Base-by-base conservation (phyloP, 2,329 filamentous ascomycete species). In the Apiospora arundinis region DNA sequence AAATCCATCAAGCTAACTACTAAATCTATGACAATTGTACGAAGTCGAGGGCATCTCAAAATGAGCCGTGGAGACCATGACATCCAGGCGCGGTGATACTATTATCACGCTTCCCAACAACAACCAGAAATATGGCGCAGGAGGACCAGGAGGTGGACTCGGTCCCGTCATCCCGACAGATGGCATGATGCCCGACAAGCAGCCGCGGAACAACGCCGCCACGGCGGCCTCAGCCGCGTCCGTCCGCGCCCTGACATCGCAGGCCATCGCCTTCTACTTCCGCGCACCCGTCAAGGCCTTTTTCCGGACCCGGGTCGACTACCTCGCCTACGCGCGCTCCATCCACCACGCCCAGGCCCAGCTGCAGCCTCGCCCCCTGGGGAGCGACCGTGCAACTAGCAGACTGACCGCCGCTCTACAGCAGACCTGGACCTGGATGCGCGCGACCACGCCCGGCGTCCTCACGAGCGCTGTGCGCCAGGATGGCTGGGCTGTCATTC, bases 221-320 rank as follows among this genome's bases (percentile, higher is more conserved):
- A 90, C 88, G 2, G 95, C 93, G 67, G 93, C 93, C n/a, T 95
- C 93, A 28, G 95, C 95, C 5, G 95, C 95, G 28, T 90, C 93
- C 52, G 93, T 95, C 74, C 92, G 95, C 66, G 95, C 95, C 40
- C 81, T 97, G 74, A 95, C 92, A 76, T 92, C 94, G 9, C 93
- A 97, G 79, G 86, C 94, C 77, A 89, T 97, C 70, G 92, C 94
- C 32, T 97, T 97, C 77, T 98, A 97, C 83, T 98, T 97, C 80
- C 88, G 95, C 71, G 94, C 94, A 0, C 95, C 95, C 0, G 93
- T 95, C 69, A 97, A 97, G 82, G 93, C 95, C 21, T 98, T 98
- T 80, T 97, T 98, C 83, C 90, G 94, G 73, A 95, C 93, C 1
- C 87, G 95, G 72, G 94, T 98, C 74, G 95, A 98, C 84, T 97